Conservation (phyloP, 1,139 yeast genomes). For the Protomyces gravidus region DNA sequence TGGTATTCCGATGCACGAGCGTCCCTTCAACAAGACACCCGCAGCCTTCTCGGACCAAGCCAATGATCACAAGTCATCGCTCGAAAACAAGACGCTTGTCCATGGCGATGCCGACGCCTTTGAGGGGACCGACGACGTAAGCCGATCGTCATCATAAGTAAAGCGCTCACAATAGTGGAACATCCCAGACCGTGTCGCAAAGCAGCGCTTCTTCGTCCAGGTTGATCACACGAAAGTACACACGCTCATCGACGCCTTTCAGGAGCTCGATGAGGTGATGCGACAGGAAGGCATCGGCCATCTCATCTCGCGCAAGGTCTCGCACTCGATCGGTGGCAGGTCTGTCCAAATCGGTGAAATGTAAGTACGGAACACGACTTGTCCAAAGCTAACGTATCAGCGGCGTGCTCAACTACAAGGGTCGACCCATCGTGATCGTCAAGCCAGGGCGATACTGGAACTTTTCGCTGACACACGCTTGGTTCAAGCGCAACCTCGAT, state of each 20-base stretch:
- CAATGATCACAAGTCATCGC: conserved; percentile 2
- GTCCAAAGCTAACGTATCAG: background rate
- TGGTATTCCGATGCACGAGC: too few relatives aligned
- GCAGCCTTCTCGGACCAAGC: too few relatives aligned
- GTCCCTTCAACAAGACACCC: too few relatives aligned
- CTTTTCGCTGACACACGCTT: conserved; percentile 7
- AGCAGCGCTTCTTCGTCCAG: conserved; percentile 19
- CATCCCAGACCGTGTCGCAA: conserved; percentile 16
- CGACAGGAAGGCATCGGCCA: conserved; percentile 15
- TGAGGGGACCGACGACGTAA: conserved; percentile 21
- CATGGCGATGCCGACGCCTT: background rate
- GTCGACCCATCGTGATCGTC: conserved; percentile 13
- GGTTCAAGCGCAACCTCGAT: conserved; percentile 5
- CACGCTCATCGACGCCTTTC: conserved; percentile 15
- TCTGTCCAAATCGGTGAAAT: conserved; percentile 10
- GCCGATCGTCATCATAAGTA: background rate
- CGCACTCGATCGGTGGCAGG: conserved; percentile 7
- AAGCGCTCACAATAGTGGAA: conserved; percentile 2
- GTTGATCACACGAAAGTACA: conserved; percentile 8
- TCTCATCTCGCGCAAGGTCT: conserved; percentile 3
- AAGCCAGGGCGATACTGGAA: conserved; percentile 21
- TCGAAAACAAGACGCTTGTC: conserved; percentile 14
- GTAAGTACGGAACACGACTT: background rate
- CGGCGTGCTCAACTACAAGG: background rate
- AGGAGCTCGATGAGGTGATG: conserved; percentile 18